These are phyloP conservation scores for Lanmaoa rubissima DNA, from an alignment of 768 basidiomycete species.

Conservation along the genomic window DNA sequence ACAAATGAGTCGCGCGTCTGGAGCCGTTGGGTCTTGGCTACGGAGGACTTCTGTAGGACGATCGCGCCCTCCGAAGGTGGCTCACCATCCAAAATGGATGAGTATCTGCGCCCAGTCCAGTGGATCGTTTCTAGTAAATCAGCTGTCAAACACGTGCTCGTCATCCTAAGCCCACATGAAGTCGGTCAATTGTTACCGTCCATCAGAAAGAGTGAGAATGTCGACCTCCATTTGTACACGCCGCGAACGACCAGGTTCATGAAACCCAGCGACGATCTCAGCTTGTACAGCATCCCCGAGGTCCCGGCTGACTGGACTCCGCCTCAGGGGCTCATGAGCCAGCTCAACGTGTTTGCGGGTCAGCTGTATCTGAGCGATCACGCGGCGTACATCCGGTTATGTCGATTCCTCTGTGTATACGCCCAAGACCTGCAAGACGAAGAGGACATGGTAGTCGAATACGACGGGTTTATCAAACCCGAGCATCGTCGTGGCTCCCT, in stretches of 20 bases:
- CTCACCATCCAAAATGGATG: conserved; percentile 18
- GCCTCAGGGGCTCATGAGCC: conserved; percentile 18
- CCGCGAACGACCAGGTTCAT: conserved; percentile 36
- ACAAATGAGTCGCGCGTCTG: conserved; percentile 21
- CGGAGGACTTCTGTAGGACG: conserved; percentile 15
- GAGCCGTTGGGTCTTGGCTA: conserved; percentile 14
- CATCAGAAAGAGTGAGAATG: conserved; percentile 32
- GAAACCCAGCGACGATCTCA: conserved; percentile 36
- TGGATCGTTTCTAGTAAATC: conserved; percentile 43
- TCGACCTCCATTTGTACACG: conserved; percentile 43
- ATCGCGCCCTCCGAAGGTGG: background rate
- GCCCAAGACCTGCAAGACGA: conserved; percentile 45
- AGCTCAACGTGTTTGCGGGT: conserved; percentile 45
- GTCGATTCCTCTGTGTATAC: conserved; percentile 37
- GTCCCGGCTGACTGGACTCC: conserved; percentile 18
- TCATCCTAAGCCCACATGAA: conserved; percentile 43
- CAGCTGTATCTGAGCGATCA: conserved; percentile 41
- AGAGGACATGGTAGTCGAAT: conserved; percentile 36
- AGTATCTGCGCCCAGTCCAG: conserved; percentile 39
- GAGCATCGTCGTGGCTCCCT: background rate
- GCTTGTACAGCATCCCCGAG: conserved; percentile 21
- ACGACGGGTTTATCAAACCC: conserved; percentile 23
- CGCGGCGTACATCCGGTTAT: conserved; percentile 33
- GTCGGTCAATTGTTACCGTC: conserved; percentile 37
- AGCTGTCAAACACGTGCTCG: conserved; percentile 29